phyloP scores from a whole-genome alignment of 2,329 filamentous ascomycete species.

The Neonectria coccinea region DNA sequence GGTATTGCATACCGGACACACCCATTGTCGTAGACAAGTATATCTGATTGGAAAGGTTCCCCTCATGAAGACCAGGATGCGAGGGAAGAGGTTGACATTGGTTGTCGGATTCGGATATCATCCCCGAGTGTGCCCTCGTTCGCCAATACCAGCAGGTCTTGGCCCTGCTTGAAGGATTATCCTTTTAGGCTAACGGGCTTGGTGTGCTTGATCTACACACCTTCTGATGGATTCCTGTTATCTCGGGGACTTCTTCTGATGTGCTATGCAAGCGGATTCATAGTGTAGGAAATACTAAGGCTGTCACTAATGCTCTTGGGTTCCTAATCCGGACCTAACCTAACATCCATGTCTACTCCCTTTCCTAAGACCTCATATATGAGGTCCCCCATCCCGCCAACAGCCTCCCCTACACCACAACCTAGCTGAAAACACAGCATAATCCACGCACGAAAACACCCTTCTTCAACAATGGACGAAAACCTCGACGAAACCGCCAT shows the following conservation, averaged over 20 bases:
- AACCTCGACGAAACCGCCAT: constrained; percentile 24
- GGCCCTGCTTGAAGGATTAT: neutral
- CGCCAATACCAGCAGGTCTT: neutral
- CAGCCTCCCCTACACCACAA: too few relatives aligned
- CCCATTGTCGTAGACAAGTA: neutral
- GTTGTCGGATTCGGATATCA: constrained; percentile 1
- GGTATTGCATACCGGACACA: neutral
- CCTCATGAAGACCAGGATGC: constrained; percentile 4
- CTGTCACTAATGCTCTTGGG: too few relatives aligned
- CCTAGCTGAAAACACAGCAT: too few relatives aligned
- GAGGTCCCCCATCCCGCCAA: neutral
- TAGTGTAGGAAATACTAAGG: too few relatives aligned
- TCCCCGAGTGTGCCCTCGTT: neutral
- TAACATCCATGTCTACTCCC: too few relatives aligned
- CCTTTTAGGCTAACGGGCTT: constrained; percentile 1
- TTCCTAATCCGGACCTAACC: too few relatives aligned
- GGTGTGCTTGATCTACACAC: neutral
- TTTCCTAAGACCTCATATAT: neutral
- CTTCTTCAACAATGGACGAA: constrained; percentile 10
- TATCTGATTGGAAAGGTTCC: constrained; percentile 14
- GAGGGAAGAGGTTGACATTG: neutral
- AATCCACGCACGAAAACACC: neutral
- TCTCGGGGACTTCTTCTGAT: neutral
- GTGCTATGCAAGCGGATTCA: too few relatives aligned
- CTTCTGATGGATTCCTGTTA: neutral